Evolutionary conservation across 2,329 filamentous ascomycete species (phyloP).

Genomic region (Claviceps capensis): DNA sequence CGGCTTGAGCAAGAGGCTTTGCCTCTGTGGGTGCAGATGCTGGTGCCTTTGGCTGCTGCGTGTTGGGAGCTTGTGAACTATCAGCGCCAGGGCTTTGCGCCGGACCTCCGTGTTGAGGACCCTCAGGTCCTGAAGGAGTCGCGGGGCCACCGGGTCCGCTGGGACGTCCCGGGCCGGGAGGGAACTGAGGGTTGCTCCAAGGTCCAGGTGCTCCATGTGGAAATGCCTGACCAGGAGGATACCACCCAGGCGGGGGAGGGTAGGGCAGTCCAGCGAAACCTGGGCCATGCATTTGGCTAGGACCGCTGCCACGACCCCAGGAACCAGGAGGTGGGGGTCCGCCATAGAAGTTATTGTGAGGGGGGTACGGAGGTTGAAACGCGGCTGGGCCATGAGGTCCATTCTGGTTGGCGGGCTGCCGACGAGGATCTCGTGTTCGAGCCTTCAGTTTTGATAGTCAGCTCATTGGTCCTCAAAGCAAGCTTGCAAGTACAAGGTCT

Average conservation of each 20-base stretch:
- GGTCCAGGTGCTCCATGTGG: conserved; percentile 40
- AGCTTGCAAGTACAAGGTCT: neutral
- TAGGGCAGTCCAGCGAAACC: conserved; percentile 65
- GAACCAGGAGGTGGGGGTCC: conserved; percentile 36
- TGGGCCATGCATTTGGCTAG: conserved; percentile 42
- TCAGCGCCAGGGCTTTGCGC: conserved; percentile 20
- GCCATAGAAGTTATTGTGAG: conserved; percentile 32
- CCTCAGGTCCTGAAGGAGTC: conserved; percentile 47
- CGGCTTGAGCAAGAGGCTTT: conserved; percentile 35
- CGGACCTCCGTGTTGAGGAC: conserved; percentile 39
- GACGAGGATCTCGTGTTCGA: conserved; percentile 24
- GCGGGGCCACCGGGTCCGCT: conserved; percentile 21
- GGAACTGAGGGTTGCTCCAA: conserved; percentile 46
- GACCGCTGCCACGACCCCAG: conserved; percentile 39
- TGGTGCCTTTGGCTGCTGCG: conserved; percentile 33
- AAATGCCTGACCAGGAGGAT: conserved; percentile 63
- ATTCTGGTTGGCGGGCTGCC: conserved; percentile 17
- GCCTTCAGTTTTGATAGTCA: conserved; percentile 19
- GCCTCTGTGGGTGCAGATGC: conserved; percentile 36
- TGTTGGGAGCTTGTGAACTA: conserved; percentile 32
- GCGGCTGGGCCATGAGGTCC: conserved; percentile 18
- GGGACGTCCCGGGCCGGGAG: conserved; percentile 30
- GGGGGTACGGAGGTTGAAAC: conserved; percentile 30
- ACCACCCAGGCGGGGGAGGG: conserved; percentile 67
- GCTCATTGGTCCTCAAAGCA: conserved; percentile 2